A percentile compares a stretch with the other conserved stretches of the same genome.
Conservation (phyloP, 208 protist genomes). For the Trypanosomatidae sp. region DNA sequence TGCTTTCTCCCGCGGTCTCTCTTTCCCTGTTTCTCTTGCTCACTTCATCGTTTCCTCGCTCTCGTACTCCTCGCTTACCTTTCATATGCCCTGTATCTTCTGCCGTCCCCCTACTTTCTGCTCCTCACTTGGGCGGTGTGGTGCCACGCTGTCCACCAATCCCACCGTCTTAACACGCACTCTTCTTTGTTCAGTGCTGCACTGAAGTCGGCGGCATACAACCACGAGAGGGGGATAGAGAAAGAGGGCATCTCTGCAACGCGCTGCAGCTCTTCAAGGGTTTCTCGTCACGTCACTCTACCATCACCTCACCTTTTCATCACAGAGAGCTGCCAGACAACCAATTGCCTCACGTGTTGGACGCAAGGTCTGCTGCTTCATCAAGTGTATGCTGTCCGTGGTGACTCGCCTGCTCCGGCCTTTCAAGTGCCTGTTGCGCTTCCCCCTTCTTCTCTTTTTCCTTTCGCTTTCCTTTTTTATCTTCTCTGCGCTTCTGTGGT, state of each 20-base stretch:
- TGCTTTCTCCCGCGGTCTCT: not conserved
- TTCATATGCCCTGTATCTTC: not conserved
- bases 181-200: not conserved
- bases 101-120: not conserved
- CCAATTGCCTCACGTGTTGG: not conserved
- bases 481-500: not conserved
- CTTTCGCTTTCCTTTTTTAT: not conserved
- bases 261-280: not conserved
- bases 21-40: not conserved
- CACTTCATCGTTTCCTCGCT: not conserved
- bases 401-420: not conserved
- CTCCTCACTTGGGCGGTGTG: no score
- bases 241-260: not conserved
- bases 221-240: not conserved
- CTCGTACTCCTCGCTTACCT: no score
- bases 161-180: not conserved
- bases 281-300: not conserved
- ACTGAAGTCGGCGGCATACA: not conserved
- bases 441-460: not conserved
- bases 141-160: not conserved
- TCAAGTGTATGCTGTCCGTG: not conserved
- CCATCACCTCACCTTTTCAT: not conserved
- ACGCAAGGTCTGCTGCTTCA: not conserved
- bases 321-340: not conserved
- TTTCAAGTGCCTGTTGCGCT: not conserved